Conservation (phyloP, 805 yeast genomes). For the Wickerhamiella galacta region DNA sequence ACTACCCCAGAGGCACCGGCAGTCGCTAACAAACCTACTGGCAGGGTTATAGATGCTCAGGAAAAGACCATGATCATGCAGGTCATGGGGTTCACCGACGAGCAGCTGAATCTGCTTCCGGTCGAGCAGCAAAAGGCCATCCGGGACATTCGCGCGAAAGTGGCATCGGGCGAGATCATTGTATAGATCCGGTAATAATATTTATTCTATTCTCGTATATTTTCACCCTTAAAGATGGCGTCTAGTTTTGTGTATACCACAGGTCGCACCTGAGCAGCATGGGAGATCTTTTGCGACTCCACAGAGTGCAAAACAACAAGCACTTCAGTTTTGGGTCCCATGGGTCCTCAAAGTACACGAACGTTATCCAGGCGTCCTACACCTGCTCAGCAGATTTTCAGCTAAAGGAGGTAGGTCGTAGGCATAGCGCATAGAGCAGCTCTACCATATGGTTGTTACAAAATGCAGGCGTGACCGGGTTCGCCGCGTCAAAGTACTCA, state of each 20-base stretch:
- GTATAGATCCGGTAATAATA: background rate
- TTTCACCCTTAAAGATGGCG: no score
- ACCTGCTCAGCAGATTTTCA: conserved; percentile 10
- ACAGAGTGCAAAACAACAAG: background rate
- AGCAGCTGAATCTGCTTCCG: conserved; percentile 33
- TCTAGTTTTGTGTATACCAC: no score
- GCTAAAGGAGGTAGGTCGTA: conserved; percentile 12
- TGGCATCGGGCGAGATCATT: conserved; percentile 14
- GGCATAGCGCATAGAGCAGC: conserved; percentile 18
- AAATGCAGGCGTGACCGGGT: conserved; percentile 15
- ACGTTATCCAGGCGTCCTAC: conserved; percentile 17
- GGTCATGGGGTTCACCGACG: conserved; percentile 35
- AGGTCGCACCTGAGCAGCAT: no score
- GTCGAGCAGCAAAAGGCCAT: conserved; percentile 33
- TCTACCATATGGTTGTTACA: conserved; percentile 24
- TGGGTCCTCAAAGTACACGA: conserved; percentile 16
- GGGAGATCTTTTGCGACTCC: background rate
- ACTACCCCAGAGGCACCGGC: background rate
- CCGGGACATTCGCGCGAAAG: conserved; percentile 13
- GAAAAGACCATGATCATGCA: conserved; percentile 34
- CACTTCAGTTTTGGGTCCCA: conserved; percentile 14
- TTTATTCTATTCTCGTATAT: background rate
- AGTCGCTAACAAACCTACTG: conserved; percentile 2
- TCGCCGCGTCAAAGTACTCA: conserved; percentile 19
- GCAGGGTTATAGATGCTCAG: no score